Base-by-base conservation (phyloP, 2,329 filamentous ascomycete species). In the Lomentospora prolificans region DNA sequence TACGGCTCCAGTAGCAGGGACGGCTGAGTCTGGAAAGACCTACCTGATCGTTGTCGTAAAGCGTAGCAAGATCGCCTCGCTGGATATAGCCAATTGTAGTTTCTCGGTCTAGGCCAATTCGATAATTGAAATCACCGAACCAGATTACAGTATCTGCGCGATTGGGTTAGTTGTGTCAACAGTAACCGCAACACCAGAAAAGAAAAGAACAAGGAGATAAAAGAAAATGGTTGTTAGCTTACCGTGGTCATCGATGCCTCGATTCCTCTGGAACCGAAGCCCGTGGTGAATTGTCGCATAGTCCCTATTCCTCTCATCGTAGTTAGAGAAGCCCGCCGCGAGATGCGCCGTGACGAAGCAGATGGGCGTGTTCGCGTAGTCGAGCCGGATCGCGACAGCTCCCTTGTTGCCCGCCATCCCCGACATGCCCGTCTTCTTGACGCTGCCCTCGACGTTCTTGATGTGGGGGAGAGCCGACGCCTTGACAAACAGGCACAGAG, bases 401-500 rank as follows among this genome's bases (percentile, higher is more conserved):
- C 94, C 94, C 72, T 99, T 99, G 73, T 99, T 99, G 22, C 94
- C 94, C 27, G 91, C 92, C 78, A 99, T 96, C 4, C 94, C 94
- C 24, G 91, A 96, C 78, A 99, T 84, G 3, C 94, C 94, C 68
- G 79, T 80, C 77, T 96, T 99, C 73, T 96, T 99, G 58, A 96
- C 84, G 62, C 86, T 90, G 4, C 94, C 94, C 69, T 99, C 94
- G 14, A 99, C 94, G 66, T 97, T 96, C 69, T 96, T 97, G 70
- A 99, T 94, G 59, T 86, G 81, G 31, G 77, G 78, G 33, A 99
- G 77, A 9, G 83, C 79, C 57, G 88, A 89, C 1, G 85, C 80
- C 67, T 86, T 90, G 57, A 96, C 90, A 66, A 95, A 97, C 53
- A 99, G 85, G 64, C 94, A 90, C 41, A 99, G 75, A 1, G 92